Percentiles rank a stretch among this genome's conserved stretches.
Conservation (phyloP, 768 basidiomycete genomes). For the Mycena amicta region DNA sequence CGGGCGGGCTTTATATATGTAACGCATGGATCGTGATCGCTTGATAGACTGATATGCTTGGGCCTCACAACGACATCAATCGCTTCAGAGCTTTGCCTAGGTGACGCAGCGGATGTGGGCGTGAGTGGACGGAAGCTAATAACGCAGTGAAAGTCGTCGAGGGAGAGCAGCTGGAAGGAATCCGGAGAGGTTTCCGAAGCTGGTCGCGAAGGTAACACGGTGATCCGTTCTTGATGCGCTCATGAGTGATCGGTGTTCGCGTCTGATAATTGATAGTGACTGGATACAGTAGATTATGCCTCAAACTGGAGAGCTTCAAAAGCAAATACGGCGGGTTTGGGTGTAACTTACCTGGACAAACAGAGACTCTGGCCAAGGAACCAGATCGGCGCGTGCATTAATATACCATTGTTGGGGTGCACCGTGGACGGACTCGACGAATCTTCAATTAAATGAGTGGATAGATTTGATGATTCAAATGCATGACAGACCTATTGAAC, state of each 20-base stretch:
- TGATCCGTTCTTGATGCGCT: no score
- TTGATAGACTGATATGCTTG: not conserved
- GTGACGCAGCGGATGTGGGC: not conserved
- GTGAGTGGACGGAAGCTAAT: no score
- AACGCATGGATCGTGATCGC: not conserved
- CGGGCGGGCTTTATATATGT: not conserved
- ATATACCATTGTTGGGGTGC: constrained; percentile 26
- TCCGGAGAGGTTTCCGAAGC: no score
- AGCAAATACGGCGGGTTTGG: no score
- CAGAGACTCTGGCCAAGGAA: constrained; percentile 49
- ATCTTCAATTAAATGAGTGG: constrained; percentile 24
- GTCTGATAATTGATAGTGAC: no score
- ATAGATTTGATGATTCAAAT: no score
- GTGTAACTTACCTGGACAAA: constrained; percentile 39
- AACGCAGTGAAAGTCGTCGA: no score
- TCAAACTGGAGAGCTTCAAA: no score
- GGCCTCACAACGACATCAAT: not conserved
- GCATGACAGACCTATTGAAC: constrained; percentile 36
- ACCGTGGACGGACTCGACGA: constrained; percentile 38
- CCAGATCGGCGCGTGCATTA: constrained; percentile 37
- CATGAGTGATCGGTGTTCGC: no score
- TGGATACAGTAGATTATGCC: no score
- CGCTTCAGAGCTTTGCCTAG: not conserved
- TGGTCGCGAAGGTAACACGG: no score
- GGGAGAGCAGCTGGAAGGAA: no score